Evolutionary conservation across 2,329 filamentous ascomycete genomes (phyloP).

Genomic region (Coccinonectria pachysandricola): DNA sequence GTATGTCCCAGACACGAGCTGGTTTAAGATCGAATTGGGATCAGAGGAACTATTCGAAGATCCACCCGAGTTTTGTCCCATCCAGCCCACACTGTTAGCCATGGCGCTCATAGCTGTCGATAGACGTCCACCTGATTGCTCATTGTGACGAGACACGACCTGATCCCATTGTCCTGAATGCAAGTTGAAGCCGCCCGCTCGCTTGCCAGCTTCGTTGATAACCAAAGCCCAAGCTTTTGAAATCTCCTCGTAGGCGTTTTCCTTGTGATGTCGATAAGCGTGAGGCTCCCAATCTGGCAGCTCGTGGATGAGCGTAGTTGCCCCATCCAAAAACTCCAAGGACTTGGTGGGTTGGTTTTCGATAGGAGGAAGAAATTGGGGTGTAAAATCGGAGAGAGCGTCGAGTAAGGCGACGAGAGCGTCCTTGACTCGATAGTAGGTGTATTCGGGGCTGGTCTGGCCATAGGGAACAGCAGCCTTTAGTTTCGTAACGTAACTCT

Average conservation of each 20-base stretch:
- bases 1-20: conserved; percentile 51
- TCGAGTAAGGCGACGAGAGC: conserved; percentile 73
- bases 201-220: conserved; percentile 81
- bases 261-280: conserved; percentile 83
- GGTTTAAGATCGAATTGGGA: conserved; percentile 49
- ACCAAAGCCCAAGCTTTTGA: conserved; percentile 87
- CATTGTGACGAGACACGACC: conserved; percentile 76
- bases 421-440: conserved; percentile 85
- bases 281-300: conserved; percentile 86
- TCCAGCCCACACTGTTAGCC: conserved; percentile 66
- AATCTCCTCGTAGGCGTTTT: conserved; percentile 93
- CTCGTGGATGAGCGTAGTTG: conserved; percentile 80
- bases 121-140: conserved; percentile 73
- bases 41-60: conserved; percentile 24
- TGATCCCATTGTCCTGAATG: conserved; percentile 91
- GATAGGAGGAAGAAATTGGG: conserved; percentile 86
- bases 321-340: conserved; percentile 78
- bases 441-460: conserved; percentile 78
- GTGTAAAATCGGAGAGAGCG: conserved; percentile 86
- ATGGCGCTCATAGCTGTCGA: conserved; percentile 71
- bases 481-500: conserved; percentile 70
- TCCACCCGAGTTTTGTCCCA: conserved; percentile 37
- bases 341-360: conserved; percentile 78
- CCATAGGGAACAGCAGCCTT: conserved; percentile 77
- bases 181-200: conserved; percentile 79